These are phyloP conservation scores for Meripilus lineatus DNA, from an alignment of 1,284 basidiomycete genomes.

Conservation along the genomic window DNA sequence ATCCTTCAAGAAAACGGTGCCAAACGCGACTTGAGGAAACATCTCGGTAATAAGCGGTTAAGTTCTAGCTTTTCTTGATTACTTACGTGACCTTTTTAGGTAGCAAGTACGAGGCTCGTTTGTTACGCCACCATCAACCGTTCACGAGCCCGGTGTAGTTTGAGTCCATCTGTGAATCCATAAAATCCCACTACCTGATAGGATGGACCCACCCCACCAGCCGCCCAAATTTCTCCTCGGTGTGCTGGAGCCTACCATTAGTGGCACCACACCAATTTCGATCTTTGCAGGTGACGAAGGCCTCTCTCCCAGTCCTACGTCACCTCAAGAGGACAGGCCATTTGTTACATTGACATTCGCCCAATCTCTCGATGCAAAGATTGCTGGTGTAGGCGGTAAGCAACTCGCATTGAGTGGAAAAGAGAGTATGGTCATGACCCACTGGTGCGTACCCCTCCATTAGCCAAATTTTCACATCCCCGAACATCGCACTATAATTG, in stretches of 20 bases:
- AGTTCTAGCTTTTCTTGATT: too few species aligned
- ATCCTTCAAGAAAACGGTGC: too few species aligned
- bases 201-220: conserved; percentile 3
- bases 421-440: conserved; percentile 94
- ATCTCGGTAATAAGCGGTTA: too few species aligned
- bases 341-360: conserved; percentile 90
- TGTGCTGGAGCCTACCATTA: conserved; percentile 10
- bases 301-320: conserved; percentile 12
- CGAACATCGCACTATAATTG: background rate
- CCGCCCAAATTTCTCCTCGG: conserved; percentile 17
- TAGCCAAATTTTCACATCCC: background rate
- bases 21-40: too few species aligned
- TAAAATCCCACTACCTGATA: too few species aligned
- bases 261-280: conserved; percentile 11
- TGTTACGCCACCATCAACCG: too few species aligned
- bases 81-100: too few species aligned
- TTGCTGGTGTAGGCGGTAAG: conserved; percentile 70
- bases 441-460: conserved; percentile 58
- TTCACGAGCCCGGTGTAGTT: too few species aligned
- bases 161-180: too few species aligned
- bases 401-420: conserved; percentile 82
- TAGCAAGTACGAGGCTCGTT: too few species aligned
- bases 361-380: conserved; percentile 91
- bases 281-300: conserved; percentile 15
- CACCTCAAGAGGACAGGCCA: conserved; percentile 32